A percentile compares a stretch with the other conserved stretches of the same genome.
Evolutionary conservation across 78 protist genomes (phyloP).

Genomic region (Isochrysis galbana): DNA sequence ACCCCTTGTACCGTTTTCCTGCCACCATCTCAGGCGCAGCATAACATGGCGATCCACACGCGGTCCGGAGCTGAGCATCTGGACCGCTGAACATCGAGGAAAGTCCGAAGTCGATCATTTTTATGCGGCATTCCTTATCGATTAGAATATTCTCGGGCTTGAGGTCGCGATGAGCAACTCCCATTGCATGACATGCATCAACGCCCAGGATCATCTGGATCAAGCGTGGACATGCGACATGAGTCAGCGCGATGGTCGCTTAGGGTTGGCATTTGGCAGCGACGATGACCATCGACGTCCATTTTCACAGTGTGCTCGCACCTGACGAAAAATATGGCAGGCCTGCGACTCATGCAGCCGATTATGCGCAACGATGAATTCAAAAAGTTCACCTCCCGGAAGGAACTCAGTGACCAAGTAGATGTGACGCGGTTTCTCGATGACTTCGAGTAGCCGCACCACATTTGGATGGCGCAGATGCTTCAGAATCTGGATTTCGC

Average conservation of each 20-base stretch:
- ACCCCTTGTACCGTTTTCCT: constrained; percentile 52
- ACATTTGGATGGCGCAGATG: background rate
- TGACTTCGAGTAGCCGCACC: background rate
- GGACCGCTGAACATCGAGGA: constrained; percentile 46
- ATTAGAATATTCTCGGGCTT: constrained; percentile 52
- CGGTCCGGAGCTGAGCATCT: constrained; percentile 48
- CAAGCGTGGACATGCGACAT: too few species aligned
- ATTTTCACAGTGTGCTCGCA: too few species aligned
- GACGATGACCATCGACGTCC: too few species aligned
- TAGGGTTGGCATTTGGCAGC: too few species aligned
- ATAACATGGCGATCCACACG: constrained; percentile 71
- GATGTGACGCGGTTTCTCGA: background rate
- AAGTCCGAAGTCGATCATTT: constrained; percentile 47
- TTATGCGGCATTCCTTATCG: background rate
- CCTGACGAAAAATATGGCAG: constrained; percentile 17
- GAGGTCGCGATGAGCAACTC: constrained; percentile 8
- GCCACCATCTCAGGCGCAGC: constrained; percentile 72
- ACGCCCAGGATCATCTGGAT: background rate
- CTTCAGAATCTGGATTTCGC: constrained; percentile 58
- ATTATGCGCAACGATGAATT: background rate
- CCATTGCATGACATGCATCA: constrained; percentile 12
- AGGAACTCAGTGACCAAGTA: background rate
- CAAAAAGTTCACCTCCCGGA: constrained; percentile 44
- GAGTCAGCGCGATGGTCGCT: too few species aligned
- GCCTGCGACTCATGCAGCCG: constrained; percentile 33